Evolutionary conservation across 768 basidiomycete species (phyloP).

Genomic region (Jaapia argillacea): DNA sequence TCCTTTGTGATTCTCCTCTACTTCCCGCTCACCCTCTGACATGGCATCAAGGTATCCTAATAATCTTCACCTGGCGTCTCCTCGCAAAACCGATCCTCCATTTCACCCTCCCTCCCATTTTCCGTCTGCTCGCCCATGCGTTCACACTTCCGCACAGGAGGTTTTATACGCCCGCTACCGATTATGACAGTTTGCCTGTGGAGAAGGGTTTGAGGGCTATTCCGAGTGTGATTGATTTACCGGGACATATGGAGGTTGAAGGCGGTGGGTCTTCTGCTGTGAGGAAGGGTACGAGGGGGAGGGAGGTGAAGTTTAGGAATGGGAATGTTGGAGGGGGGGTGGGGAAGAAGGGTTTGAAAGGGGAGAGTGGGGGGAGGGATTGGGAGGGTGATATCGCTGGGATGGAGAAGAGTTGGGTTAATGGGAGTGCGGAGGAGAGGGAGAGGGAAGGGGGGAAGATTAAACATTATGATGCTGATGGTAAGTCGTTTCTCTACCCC

Average conservation of each 20-base stretch:
- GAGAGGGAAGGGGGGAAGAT: slow-evolving; percentile 26
- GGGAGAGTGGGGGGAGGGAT: background rate
- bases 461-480: slow-evolving; percentile 82
- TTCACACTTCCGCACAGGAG: slow-evolving; percentile 73
- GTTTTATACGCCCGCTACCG: slow-evolving; percentile 88
- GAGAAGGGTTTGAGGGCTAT: slow-evolving; percentile 59
- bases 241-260: slow-evolving; percentile 22
- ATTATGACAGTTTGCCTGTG: slow-evolving; percentile 63
- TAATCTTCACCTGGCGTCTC: slow-evolving; percentile 85
- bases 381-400: background rate
- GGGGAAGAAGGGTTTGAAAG: slow-evolving; percentile 3
- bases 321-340: background rate
- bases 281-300: slow-evolving; percentile 9
- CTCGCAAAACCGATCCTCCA: slow-evolving; percentile 73
- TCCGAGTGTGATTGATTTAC: slow-evolving; percentile 81
- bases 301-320: slow-evolving; percentile 1
- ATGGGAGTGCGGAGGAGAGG: slow-evolving; percentile 7
- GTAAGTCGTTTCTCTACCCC: slow-evolving; percentile 37
- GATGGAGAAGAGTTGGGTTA: background rate
- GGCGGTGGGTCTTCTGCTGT: slow-evolving; percentile 16
- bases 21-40: slow-evolving; percentile 1
- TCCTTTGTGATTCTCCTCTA: background rate
- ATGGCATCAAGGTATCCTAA: slow-evolving; percentile 46
- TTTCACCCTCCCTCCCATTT: slow-evolving; percentile 70
- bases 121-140: slow-evolving; percentile 61